phyloP scores from a whole-genome alignment of 2,329 filamentous ascomycete genomes.

The Aureobasidium sp. region DNA sequence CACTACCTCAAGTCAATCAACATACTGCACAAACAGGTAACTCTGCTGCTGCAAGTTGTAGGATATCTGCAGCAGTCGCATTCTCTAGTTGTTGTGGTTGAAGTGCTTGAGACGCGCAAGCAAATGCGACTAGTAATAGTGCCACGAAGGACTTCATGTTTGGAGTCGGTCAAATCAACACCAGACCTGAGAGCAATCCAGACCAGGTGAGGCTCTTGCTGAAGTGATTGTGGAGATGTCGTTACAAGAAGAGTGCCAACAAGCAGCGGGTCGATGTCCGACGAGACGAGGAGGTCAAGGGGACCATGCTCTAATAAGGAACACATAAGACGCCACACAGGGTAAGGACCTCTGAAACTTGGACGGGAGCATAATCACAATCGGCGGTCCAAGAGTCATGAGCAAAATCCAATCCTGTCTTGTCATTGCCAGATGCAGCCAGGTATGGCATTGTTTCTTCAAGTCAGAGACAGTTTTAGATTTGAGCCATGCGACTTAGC shows the following conservation, averaged over 20 bases:
- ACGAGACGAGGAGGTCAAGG: neutral
- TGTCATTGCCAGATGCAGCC: neutral
- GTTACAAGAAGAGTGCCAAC: neutral
- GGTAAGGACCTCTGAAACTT: neutral
- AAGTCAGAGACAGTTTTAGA: neutral
- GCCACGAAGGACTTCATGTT: neutral
- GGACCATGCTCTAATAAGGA: neutral
- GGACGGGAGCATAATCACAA: neutral
- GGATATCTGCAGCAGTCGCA: neutral
- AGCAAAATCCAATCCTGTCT: neutral
- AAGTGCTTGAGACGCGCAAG: neutral
- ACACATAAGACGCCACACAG: neutral
- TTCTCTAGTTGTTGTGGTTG: neutral
- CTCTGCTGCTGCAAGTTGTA: neutral
- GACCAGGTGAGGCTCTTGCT: neutral
- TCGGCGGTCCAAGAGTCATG: slow-evolving; percentile 1
- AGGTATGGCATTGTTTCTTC: neutral
- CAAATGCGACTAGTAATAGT: neutral
- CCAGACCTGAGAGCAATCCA: neutral
- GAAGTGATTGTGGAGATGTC: neutral
- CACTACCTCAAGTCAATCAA: neutral
- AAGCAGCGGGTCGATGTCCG: neutral
- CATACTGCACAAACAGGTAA: neutral
- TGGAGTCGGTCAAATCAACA: neutral
- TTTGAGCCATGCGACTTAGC: neutral